phyloP scores from a whole-genome alignment of 805 yeast genomes.

The Huiozyma sinensis region DNA sequence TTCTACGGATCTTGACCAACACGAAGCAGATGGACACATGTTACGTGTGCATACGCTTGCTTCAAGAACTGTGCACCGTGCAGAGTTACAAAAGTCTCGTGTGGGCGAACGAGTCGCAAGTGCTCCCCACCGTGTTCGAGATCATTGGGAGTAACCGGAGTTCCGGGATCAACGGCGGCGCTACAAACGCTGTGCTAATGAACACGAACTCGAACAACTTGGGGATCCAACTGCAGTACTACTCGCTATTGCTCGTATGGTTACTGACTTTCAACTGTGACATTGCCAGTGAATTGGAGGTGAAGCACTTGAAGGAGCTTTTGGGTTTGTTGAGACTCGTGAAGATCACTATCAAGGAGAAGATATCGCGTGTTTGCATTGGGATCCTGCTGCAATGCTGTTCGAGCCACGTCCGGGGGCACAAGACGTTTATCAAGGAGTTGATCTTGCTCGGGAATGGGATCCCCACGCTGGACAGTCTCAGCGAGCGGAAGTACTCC shows the following conservation, averaged over 20 bases:
- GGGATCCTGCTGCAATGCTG: conserved; percentile 60
- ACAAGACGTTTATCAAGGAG: conserved; percentile 47
- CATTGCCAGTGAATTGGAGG: conserved; percentile 42
- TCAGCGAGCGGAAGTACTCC: conserved; percentile 84
- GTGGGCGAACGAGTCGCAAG: conserved; percentile 28
- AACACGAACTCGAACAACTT: conserved; percentile 31
- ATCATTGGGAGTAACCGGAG: conserved; percentile 24
- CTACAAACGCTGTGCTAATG: neutral
- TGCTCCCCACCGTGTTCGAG: conserved; percentile 40
- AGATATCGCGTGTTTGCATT: conserved; percentile 75
- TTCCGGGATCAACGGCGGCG: neutral
- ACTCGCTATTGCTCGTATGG: conserved; percentile 73
- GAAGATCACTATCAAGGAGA: conserved; percentile 81
- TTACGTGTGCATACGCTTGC: conserved; percentile 23
- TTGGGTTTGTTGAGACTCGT: conserved; percentile 40
- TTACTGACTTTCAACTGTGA: conserved; percentile 60
- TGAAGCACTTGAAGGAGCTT: conserved; percentile 41
- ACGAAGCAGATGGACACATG: conserved; percentile 23
- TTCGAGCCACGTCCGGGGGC: conserved; percentile 27
- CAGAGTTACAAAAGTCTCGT: conserved; percentile 18
- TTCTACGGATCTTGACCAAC: conserved; percentile 15
- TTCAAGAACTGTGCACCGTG: conserved; percentile 26
- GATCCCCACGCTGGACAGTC: conserved; percentile 50
- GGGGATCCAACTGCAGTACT: conserved; percentile 75
- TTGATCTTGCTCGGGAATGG: conserved; percentile 68